Evolutionary conservation across 2,329 filamentous ascomycete genomes (phyloP).

Genomic region (Sporothrix pallida): DNA sequence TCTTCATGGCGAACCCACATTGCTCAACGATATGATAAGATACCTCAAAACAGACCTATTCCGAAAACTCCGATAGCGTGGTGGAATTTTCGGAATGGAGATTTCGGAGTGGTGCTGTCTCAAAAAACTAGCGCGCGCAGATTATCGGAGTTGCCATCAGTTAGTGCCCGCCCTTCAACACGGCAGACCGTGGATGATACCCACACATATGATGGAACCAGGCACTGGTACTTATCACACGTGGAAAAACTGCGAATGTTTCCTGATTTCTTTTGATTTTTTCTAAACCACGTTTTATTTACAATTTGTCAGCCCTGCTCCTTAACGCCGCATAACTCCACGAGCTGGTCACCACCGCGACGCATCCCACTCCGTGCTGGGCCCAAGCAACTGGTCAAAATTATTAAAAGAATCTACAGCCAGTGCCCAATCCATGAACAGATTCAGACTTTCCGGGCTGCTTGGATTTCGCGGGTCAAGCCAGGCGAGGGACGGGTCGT

Average conservation of each 20-base stretch:
- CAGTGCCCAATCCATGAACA: constrained; percentile 36
- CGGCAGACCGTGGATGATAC: too few species aligned
- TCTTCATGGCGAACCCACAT: not conserved
- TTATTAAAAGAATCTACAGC: constrained; percentile 33
- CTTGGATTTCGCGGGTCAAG: constrained; percentile 21
- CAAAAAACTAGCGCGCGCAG: not conserved
- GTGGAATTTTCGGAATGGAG: constrained; percentile 10
- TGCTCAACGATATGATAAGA: not conserved
- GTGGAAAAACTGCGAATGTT: too few species aligned
- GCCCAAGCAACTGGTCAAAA: constrained; percentile 40
- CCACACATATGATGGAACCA: too few species aligned
- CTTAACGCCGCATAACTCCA: not conserved
- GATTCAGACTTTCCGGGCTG: not conserved
- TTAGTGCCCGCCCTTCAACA: too few species aligned
- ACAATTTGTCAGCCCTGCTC: not conserved
- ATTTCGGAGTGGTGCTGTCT: not conserved
- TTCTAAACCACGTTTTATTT: too few species aligned
- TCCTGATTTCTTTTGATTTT: too few species aligned
- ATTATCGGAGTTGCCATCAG: not conserved
- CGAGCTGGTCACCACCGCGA: not conserved
- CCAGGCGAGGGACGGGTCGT: constrained; percentile 5
- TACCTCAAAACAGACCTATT: not conserved
- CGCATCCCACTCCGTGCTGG: constrained; percentile 3
- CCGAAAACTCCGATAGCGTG: not conserved
- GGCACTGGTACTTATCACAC: too few species aligned